phyloP scores from a whole-genome alignment of 306 rosid genomes.

The Luffa acutangula region DNA sequence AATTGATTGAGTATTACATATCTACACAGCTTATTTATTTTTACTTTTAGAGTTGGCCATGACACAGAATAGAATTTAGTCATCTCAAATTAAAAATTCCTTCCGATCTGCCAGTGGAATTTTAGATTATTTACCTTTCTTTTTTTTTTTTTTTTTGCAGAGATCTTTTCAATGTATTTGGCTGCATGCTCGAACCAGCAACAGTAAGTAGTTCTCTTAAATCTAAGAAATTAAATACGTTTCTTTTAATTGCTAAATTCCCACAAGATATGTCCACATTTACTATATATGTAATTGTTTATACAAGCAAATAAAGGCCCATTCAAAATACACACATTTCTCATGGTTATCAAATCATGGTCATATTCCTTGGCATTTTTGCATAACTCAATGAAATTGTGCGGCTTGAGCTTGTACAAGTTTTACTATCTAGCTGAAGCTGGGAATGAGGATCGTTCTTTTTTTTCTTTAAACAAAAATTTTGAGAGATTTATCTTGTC shows the following conservation, averaged over 20 bases:
- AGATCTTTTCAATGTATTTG: slow-evolving; percentile 62
- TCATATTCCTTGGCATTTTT: neutral
- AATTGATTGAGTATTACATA: neutral
- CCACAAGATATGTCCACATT: neutral
- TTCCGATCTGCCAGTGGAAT: neutral
- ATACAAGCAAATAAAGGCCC: neutral
- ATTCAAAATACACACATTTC: neutral
- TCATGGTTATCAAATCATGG: neutral
- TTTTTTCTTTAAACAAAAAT: slow-evolving; percentile 3
- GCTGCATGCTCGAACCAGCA: slow-evolving; percentile 81
- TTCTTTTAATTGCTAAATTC: neutral
- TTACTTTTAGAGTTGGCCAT: neutral
- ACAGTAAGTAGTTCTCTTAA: slow-evolving; percentile 46
- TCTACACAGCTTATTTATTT: neutral
- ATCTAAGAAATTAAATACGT: neutral
- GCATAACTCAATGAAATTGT: neutral
- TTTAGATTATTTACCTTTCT: slow-evolving; percentile 8
- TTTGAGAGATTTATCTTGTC: neutral
- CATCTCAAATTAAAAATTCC: neutral
- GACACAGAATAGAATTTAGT: neutral
- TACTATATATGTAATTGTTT: neutral
- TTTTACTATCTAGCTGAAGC: neutral
- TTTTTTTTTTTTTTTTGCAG: slow-evolving; percentile 25
- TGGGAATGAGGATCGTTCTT: neutral
- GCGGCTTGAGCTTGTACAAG: neutral